Base-by-base conservation (phyloP, 2,329 filamentous ascomycete genomes). In the Alternaria tenuissima region DNA sequence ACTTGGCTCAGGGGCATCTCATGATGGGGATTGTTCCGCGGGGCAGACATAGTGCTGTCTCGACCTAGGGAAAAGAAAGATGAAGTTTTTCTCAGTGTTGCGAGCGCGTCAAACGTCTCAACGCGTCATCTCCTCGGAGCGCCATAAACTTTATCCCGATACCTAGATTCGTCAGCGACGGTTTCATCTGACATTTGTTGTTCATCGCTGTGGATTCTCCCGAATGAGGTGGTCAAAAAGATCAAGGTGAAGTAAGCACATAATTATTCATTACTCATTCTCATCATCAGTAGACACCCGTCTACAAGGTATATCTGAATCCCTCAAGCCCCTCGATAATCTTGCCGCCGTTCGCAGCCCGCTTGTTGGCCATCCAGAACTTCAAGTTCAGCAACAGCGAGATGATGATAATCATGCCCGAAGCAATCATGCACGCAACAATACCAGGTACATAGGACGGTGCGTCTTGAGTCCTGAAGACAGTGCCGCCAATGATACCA, bases 401-500 rank as follows among this genome's bases (percentile, higher is more conserved):
- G 38, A 80, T 66, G 24, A 78, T 22, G 4, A 81, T 61, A 24
- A 76, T 77, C 18, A 81, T 61, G 14, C 72, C 62, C 26, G 73
- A 68, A 44, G 75, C 75, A 4, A 77, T 73, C 62, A 79, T 76
- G 64, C 76, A 79, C 16, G 76, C 75, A 44, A 70, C 73, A n/a
- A 80, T 67, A 20, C 78, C 76, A 7, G 75, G 74, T 5, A 69
- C 59, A 57, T 79, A 80, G 1, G 65, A 51, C 0, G 76, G 78
- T 1, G 72, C 68, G 56, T 82, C 80, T 48, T 82, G 76, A 8
- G 74, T 72, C 5, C 76, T 84, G 79, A 94, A 95, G 9, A 94
- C 89, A 54, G 92, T 82, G 64, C 86, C 87, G 9, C 91, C 91
- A 2, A 87, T 86, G 63, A 95, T 94, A n/a, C 92, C 92, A 30